These are phyloP conservation scores for Aspergillus baeticus DNA, from an alignment of 495 filamentous ascomycete genomes.

Conservation along the genomic window DNA sequence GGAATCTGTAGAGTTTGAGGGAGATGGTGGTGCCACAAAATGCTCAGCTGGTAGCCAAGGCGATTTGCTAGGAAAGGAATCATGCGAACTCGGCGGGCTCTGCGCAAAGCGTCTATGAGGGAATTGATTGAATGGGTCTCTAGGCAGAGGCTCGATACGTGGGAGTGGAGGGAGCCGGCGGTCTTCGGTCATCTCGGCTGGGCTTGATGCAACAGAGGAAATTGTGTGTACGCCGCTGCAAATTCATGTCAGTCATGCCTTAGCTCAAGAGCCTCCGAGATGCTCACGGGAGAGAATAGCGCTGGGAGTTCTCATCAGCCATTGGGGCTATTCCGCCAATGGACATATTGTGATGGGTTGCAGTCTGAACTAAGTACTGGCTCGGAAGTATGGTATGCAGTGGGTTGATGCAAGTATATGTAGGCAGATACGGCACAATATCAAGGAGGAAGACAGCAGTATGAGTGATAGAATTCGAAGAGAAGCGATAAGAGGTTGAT, in stretches of 20 bases:
- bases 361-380: not conserved
- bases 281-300: conserved; percentile 45
- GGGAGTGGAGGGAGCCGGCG: conserved; percentile 45
- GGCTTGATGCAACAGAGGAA: conserved; percentile 13
- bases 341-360: conserved; percentile 19
- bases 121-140: conserved; percentile 45
- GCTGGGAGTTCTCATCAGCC: conserved; percentile 32
- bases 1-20: conserved; percentile 44
- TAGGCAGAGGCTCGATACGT: conserved; percentile 40
- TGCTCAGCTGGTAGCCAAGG: conserved; percentile 34
- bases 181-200: conserved; percentile 31
- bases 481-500: conserved; percentile 3
- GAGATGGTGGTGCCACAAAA: conserved; percentile 39
- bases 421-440: not conserved
- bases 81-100: conserved; percentile 38
- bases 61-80: conserved; percentile 40
- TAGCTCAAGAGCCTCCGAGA: not conserved
- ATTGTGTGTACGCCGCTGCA: conserved; percentile 20
- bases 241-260: conserved; percentile 18
- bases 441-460: not conserved
- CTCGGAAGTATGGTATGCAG: no score
- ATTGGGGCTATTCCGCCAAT: conserved; percentile 35
- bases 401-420: not conserved
- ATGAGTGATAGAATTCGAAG: not conserved
- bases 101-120: conserved; percentile 30